Percentiles rank a stretch among this genome's conserved stretches.
phyloP scores from a whole-genome alignment of 129 eudicot species.

The Apium graveolens region DNA sequence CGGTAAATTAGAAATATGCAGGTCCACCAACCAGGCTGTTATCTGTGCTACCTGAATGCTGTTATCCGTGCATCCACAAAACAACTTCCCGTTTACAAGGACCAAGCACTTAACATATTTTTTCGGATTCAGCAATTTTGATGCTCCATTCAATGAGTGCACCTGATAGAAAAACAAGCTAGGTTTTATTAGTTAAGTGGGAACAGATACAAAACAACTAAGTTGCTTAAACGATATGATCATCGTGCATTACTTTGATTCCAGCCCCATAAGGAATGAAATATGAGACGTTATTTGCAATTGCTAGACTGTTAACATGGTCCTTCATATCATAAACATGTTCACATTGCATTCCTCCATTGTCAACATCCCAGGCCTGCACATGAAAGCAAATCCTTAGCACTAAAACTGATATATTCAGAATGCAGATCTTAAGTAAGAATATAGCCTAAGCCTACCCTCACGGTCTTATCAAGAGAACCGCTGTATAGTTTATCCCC shows the following conservation, averaged over 20 bases:
- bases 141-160: slow-evolving; percentile 59
- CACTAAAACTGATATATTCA: neutral
- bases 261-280: slow-evolving; percentile 74
- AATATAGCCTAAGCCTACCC: slow-evolving; percentile 45
- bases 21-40: neutral
- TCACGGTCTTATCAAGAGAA: slow-evolving; percentile 67
- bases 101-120: slow-evolving; percentile 61
- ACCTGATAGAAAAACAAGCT: slow-evolving; percentile 27
- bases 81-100: slow-evolving; percentile 58
- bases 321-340: slow-evolving; percentile 73
- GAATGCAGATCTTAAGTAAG: neutral
- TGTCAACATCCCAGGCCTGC: slow-evolving; percentile 49
- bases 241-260: slow-evolving; percentile 18
- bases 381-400: neutral
- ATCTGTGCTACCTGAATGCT: slow-evolving; percentile 61
- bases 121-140: slow-evolving; percentile 47
- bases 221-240: neutral
- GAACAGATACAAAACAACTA: neutral
- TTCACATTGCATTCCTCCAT: slow-evolving; percentile 41
- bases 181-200: neutral
- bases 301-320: slow-evolving; percentile 53
- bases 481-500: slow-evolving; percentile 66
- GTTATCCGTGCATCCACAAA: slow-evolving; percentile 65
- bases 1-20: neutral
- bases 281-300: slow-evolving; percentile 50